Base-by-base conservation (phyloP, 345 rosid genomes). In the Syzygium aromaticum region DNA sequence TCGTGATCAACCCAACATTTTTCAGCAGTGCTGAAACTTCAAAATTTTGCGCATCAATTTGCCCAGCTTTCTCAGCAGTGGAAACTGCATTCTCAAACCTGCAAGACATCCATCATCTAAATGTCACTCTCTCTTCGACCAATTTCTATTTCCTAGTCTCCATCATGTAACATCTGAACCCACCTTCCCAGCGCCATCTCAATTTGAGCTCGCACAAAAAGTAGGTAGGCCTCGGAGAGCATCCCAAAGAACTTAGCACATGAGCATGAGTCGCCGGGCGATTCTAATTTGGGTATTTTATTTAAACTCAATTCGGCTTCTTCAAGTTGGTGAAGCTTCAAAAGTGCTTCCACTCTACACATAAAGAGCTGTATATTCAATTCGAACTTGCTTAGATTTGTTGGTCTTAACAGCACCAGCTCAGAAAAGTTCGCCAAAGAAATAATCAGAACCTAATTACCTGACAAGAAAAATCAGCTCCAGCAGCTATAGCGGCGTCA, bases 131-230 rank as follows among this genome's bases (percentile, higher is more conserved):
- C 40, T 84, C 51, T n/a, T n/a, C 13, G 19, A 89, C 87, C 5
- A 49, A 90, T 87, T 51, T 73, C 27, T 38, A 67, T 86, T 84
- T 61, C 46, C 38, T 19, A 52, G 85, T 73, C 85, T 86, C 83
- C 85, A 84, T 77, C 19, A 33, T 85, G 33, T 54, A 57, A 89
- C 67, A 83, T 89, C n/a, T 82, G 82, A 87, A 90, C 94, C 92
- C 91, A 96, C 99, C 99, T 96, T 94, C 99, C 99, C 85, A 92
- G 86, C 59, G 98, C 98, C 96, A 98, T 91, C 88, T 98, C 98
- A 86, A 96, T 90, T 91, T 96, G 97, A 52, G 99, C 95, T 91
- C 61, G 93, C 86, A 95, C 98, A 86, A 94, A 94, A 86, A 73
- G 90, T 33, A 86, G 89, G 91, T 96, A 98, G 49, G 98, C 98